Base-by-base conservation (phyloP, 345 rosid genomes). In the Conringia planisiliqua region DNA sequence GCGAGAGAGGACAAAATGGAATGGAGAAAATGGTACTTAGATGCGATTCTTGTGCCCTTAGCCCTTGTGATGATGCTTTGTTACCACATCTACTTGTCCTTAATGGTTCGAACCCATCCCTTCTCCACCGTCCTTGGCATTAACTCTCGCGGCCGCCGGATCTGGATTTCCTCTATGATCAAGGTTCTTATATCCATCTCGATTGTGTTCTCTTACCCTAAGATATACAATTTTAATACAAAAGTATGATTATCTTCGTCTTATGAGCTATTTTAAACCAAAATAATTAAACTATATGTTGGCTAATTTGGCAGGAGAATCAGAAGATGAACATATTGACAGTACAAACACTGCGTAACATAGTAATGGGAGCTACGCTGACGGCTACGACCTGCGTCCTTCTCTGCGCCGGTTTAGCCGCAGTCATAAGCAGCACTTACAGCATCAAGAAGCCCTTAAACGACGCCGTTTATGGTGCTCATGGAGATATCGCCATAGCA, bases 301-400 rank as follows among this genome's bases (percentile, higher is more conserved):
- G 10, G 16, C 35, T 17, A 29, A 24, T 47, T 36, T 58, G 3
- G 30, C 59, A 94, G 97, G 98, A 94, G 77, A 90, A 90, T 35
- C 89, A 94, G 8, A 91, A 85, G 87, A 86, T 79, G 83, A 91
- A 85, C 83, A 80, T 94, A 27, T 64, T 94, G 70, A 86, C 86
- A 0, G 95, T 91, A 20, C 98, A 94, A 79, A 80, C 97, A 0
- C 82, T 94, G 0, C 70, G 98, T 43, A 94, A 94, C 88, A 46
- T 85, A 62, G 77, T 91, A 13, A 94, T 91, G 97, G 98, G 96
- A 72, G 82, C 98, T 6, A 94, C 97, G 29, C 70, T 94, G n/a
- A 94, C 90, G 95, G 98, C 97, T 9, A 90, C 97, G 2, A 90
- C 98, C 0, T 89, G 91, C 5, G 86, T 94, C 70, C 86, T 94